These are phyloP conservation scores for Pseudogymnoascus sp. DNA, from an alignment of 2,329 filamentous ascomycete species.

Conservation along the genomic window DNA sequence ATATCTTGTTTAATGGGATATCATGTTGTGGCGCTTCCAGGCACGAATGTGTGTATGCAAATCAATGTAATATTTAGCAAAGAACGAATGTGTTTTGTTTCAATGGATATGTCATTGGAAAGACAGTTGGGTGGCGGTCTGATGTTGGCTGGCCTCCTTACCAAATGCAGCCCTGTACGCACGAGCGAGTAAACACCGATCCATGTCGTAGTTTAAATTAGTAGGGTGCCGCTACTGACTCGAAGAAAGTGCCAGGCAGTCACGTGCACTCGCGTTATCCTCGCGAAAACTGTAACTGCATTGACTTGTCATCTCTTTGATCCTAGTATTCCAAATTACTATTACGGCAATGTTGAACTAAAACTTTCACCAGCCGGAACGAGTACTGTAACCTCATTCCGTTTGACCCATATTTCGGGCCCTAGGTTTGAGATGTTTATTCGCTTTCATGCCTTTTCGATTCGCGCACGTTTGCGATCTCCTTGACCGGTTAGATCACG, in stretches of 20 bases:
- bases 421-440: not conserved
- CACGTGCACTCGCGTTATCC: not conserved
- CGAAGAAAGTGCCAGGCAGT: not conserved
- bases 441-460: constrained; percentile 49
- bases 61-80: not conserved
- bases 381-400: not conserved
- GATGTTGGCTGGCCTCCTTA: constrained; percentile 4
- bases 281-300: not conserved
- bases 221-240: constrained; percentile 6
- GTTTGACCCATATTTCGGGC: not conserved
- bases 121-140: constrained; percentile 4
- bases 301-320: constrained; percentile 5
- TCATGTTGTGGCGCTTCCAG: constrained; percentile 1
- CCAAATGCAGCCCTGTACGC: constrained; percentile 4
- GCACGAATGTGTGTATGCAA: not conserved
- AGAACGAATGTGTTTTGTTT: not conserved
- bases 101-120: not conserved
- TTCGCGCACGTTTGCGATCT: constrained; percentile 71
- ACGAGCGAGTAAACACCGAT: constrained; percentile 7
- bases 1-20: not conserved
- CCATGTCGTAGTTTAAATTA: constrained; percentile 8
- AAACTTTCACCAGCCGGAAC: not conserved
- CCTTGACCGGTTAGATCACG: constrained; percentile 58
- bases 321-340: not conserved
- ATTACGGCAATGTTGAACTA: constrained; percentile 1